A percentile compares a stretch with the other conserved stretches of the same genome.
Conservation (phyloP, 202 grass and related monocot genomes). For the Cymbopogon flexuosus region DNA sequence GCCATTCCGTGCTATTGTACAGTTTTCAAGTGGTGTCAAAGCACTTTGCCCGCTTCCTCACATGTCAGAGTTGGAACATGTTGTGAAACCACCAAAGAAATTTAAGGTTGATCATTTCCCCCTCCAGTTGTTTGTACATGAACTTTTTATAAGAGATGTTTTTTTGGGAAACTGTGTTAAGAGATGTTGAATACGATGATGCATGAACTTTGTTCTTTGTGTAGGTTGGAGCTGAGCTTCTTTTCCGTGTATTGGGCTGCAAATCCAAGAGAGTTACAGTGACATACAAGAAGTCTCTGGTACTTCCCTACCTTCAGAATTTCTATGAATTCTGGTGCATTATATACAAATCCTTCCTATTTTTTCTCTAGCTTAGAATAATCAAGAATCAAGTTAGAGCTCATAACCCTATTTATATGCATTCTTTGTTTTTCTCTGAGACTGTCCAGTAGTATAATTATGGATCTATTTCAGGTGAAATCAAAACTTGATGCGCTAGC, state of each 20-base stretch:
- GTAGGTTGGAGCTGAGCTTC: slow-evolving; percentile 81
- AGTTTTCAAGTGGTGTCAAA: slow-evolving; percentile 93
- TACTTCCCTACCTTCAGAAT: slow-evolving; percentile 33
- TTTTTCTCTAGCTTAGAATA: slow-evolving; percentile 8
- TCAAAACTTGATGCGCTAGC: slow-evolving; percentile 78
- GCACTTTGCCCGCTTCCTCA: slow-evolving; percentile 86
- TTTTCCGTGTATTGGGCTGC: slow-evolving; percentile 90
- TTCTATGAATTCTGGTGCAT: not conserved
- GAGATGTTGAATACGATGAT: slow-evolving; percentile 6
- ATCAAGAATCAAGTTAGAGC: not conserved
- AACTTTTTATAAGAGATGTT: not conserved
- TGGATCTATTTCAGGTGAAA: slow-evolving; percentile 69
- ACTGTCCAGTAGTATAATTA: not conserved
- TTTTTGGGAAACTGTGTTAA: not conserved
- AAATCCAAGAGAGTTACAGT: slow-evolving; percentile 96
- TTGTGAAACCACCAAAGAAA: slow-evolving; percentile 83
- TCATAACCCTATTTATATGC: slow-evolving; percentile 7
- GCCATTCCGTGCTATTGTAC: slow-evolving; percentile 64
- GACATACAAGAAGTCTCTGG: slow-evolving; percentile 91
- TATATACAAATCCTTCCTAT: not conserved
- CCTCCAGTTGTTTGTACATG: slow-evolving; percentile 5
- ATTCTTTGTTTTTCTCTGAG: slow-evolving; percentile 18
- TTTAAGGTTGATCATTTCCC: slow-evolving; percentile 56
- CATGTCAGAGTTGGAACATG: slow-evolving; percentile 86
- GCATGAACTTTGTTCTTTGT: slow-evolving; percentile 23